Base-by-base conservation (phyloP, 2,329 filamentous ascomycete genomes). In the Alternaria atra region DNA sequence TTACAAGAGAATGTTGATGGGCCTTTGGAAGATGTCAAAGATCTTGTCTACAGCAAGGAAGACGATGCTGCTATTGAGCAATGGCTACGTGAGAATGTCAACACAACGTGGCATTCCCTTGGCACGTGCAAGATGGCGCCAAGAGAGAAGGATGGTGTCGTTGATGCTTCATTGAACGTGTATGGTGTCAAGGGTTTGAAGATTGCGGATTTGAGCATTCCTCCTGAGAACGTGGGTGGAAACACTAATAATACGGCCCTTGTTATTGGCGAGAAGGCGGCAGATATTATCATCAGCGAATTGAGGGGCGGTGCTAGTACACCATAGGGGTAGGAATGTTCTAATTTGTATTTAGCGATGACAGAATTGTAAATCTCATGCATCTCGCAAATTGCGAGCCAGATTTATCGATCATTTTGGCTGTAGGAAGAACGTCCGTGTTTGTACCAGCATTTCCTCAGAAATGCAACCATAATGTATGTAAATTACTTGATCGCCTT, bases 231-330 rank as follows among this genome's bases (percentile, higher is more conserved):
- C 59, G 80, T 84, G 5, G 82, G 78, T 4, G 81, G 78, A 0
- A 84, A 84, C 60, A 83, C 82, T 2, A 81, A 82, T 55, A 81
- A 82, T 39, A 83, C 81, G 1, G 81, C 82, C 1, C 70, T 83
- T 54, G 76, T 75, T 17, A 67, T 77, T 52, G 73, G 73, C 1
- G 74, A 76, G 61, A 76, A 72, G 64, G 74, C 72, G 8, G 74
- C 74, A 23, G 68, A 73, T 37, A 70, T 76, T 2, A 73, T 77
- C 34, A 48, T 72, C 9, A 48, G 39, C 3, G 69, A 72, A 29
- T 15, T 72, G 3, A 53, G 51, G 9, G 61, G 61, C 0, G 32
- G 30, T 3, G 15, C 34, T 1, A 20, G 57, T 3, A 60, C 52
- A 4, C 57, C 52, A 1, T 60, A 60, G 44, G 15, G 1, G 23